A percentile compares a stretch with the other conserved stretches of the same genome.
Evolutionary conservation across 2,329 filamentous ascomycete genomes (phyloP).

Genomic region (Ophiostoma novo-ulmi): DNA sequence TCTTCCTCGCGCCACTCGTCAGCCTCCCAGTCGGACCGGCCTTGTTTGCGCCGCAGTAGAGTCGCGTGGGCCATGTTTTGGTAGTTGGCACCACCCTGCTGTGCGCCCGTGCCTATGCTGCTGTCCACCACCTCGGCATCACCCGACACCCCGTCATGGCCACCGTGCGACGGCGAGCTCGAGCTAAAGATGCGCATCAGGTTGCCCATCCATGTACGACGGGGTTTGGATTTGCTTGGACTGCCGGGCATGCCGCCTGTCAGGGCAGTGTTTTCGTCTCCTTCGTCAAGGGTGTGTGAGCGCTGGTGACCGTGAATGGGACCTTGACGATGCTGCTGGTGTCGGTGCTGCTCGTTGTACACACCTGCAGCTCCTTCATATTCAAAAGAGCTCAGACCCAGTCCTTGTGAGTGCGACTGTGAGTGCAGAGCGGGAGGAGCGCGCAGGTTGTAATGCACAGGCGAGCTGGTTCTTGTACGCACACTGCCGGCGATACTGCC

Average conservation of each 20-base stretch:
- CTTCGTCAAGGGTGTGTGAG: neutral
- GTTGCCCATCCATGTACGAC: constrained; percentile 63
- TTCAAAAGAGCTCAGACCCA: neutral
- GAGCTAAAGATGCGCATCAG: constrained; percentile 56
- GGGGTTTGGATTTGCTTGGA: constrained; percentile 53
- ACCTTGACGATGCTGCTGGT: neutral
- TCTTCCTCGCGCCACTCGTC: constrained; percentile 51
- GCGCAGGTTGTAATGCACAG: constrained; percentile 4
- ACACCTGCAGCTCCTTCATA: constrained; percentile 17
- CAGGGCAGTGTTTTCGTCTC: constrained; percentile 32
- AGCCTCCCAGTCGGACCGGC: constrained; percentile 50
- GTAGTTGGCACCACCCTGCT: constrained; percentile 20
- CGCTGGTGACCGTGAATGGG: constrained; percentile 9
- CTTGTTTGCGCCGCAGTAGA: constrained; percentile 51
- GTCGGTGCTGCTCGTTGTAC: neutral
- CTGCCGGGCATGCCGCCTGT: constrained; percentile 48
- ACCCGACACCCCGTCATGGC: neutral
- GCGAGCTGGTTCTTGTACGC: constrained; percentile 5
- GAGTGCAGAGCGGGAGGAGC: constrained; percentile 11
- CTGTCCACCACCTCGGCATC: neutral
- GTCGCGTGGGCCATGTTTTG: constrained; percentile 40
- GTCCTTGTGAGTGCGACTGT: neutral
- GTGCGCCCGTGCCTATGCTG: constrained; percentile 29
- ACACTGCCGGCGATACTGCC: constrained; percentile 5
- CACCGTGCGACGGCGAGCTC: neutral